These are phyloP conservation scores for Tarenaya hassleriana DNA, from an alignment of 345 rosid species.

Conservation along the genomic window DNA sequence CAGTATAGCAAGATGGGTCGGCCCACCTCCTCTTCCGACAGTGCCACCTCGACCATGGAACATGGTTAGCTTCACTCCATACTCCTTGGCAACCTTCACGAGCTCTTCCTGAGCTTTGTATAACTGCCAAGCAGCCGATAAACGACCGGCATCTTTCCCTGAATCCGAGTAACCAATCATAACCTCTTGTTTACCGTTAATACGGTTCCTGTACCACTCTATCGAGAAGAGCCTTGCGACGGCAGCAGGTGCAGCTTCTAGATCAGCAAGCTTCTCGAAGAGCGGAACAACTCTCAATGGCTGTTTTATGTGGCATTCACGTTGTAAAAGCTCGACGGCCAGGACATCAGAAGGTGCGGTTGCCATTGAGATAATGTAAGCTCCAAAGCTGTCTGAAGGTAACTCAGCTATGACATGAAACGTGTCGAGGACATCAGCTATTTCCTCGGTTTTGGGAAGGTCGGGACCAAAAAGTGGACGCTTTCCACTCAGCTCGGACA, in stretches of 20 bases:
- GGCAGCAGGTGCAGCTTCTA: constrained; percentile 97
- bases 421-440: constrained; percentile 82
- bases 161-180: constrained; percentile 99
- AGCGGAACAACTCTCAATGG: constrained; percentile 97
- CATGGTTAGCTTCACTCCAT: constrained; percentile 90
- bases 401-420: constrained; percentile 79
- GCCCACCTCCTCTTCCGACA: constrained; percentile 99
- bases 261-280: constrained; percentile 96
- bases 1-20: constrained; percentile 95
- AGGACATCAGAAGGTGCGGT: constrained; percentile 93
- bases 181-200: constrained; percentile 95
- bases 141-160: constrained; percentile 94
- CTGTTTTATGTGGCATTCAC: constrained; percentile 81
- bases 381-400: constrained; percentile 85
- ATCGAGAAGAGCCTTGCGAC: constrained; percentile 80
- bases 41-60: constrained; percentile 99
- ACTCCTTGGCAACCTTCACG: constrained; percentile 75
- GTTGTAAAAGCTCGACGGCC: constrained; percentile 92
- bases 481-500: constrained; percentile 80
- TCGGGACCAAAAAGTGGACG: constrained; percentile 94
- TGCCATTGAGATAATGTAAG: constrained; percentile 98
- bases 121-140: constrained; percentile 97
- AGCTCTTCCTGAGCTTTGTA: constrained; percentile 99
- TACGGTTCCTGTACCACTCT: constrained; percentile 85
- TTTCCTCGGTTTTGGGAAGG: constrained; percentile 91